These are phyloP conservation scores for Malassezia globosa DNA, from an alignment of 1,284 basidiomycete species.

Conservation along the genomic window DNA sequence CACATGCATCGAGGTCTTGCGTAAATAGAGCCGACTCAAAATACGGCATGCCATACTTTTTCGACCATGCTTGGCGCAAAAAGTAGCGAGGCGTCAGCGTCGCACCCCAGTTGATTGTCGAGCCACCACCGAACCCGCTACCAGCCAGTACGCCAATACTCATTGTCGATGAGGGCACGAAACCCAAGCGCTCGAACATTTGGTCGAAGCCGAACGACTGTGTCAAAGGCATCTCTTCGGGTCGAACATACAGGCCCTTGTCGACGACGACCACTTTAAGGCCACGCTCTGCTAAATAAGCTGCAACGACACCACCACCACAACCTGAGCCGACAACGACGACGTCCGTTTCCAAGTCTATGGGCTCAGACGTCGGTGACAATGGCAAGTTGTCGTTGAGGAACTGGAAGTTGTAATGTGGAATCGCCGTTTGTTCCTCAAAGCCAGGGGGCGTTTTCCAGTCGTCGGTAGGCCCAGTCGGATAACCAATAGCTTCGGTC, in stretches of 20 bases:
- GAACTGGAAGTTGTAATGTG: conserved; percentile 32
- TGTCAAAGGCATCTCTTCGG: conserved; percentile 40
- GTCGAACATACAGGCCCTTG: conserved; percentile 49
- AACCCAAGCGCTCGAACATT: conserved; percentile 48
- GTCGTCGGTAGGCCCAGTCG: conserved; percentile 28
- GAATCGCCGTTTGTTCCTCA: conserved; percentile 11
- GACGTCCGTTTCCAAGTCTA: conserved; percentile 40
- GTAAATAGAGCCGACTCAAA: conserved; percentile 46
- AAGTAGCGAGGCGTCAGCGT: conserved; percentile 48
- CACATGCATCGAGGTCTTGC: conserved; percentile 47
- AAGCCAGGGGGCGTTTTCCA: conserved; percentile 25
- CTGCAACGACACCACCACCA: conserved; percentile 49
- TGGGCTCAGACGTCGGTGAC: conserved; percentile 21
- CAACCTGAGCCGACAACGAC: conserved; percentile 50
- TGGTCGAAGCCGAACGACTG: conserved; percentile 46
- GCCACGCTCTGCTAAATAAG: conserved; percentile 44
- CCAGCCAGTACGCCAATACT: conserved; percentile 48
- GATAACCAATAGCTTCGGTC: conserved; percentile 42
- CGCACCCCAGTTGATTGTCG: conserved; percentile 51
- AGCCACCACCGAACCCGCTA: conserved; percentile 50
- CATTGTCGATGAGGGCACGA: conserved; percentile 48
- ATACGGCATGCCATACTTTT: conserved; percentile 46
- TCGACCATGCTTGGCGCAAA: conserved; percentile 48
- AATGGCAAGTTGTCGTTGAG: conserved; percentile 38
- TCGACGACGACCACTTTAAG: conserved; percentile 49